Evolutionary conservation across 1,284 basidiomycete species (phyloP).

Genomic region (Cutaneotrichosporon cyanovorans): DNA sequence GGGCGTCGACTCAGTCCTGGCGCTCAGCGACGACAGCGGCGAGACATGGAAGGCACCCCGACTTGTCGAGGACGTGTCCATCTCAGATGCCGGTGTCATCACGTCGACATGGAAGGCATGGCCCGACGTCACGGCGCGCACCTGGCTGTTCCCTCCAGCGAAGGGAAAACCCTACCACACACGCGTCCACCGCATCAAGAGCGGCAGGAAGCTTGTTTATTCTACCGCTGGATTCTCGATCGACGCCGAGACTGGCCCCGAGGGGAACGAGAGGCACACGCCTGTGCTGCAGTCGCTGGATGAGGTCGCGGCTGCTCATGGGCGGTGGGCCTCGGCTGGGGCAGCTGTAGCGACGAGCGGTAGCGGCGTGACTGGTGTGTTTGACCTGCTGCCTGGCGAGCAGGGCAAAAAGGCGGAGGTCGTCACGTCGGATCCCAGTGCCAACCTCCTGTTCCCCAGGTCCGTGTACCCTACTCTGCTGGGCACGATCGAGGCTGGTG

Average conservation of each 20-base stretch:
- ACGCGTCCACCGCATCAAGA: conserved; percentile 22
- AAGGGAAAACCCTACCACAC: conserved; percentile 20
- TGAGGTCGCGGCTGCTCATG: conserved; percentile 2
- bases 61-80: conserved; percentile 11
- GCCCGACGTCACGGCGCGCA: conserved; percentile 21
- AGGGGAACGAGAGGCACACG: conserved; percentile 17
- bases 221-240: conserved; percentile 25
- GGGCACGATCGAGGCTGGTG: conserved; percentile 47
- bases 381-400: conserved; percentile 13
- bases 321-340: conserved; percentile 7
- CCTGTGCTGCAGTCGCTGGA: not conserved
- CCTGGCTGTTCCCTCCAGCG: conserved; percentile 25
- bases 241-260: conserved; percentile 17
- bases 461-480: conserved; percentile 60
- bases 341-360: conserved; percentile 18
- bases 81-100: conserved; percentile 21
- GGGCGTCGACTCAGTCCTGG: conserved; percentile 60
- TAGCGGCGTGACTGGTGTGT: conserved; percentile 19
- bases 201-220: conserved; percentile 7
- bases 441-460: conserved; percentile 60
- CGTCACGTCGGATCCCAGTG: conserved; percentile 54
- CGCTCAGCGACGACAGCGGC: conserved; percentile 54
- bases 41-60: conserved; percentile 64
- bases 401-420: conserved; percentile 9
- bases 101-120: conserved; percentile 24